Percentiles rank a stretch among this genome's conserved stretches.
Conservation (phyloP, 345 rosid genomes). For the Syzygium aqueum region DNA sequence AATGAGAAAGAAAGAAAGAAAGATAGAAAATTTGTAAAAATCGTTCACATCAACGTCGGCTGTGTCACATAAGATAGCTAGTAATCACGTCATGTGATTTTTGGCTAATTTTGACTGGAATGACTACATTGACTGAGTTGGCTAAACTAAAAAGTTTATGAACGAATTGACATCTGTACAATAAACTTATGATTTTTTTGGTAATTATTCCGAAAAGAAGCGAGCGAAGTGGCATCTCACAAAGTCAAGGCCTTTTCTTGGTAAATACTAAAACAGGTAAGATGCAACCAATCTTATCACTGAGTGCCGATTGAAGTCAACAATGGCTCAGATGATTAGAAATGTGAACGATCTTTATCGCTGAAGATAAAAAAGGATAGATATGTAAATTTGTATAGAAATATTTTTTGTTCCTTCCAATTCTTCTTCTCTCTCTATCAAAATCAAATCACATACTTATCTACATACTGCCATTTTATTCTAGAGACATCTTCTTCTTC, state of each 20-base stretch:
- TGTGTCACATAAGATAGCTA: rapidly evolving
- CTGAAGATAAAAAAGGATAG: too few relatives aligned
- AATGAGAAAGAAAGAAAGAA: rapidly evolving
- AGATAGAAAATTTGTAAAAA: background rate
- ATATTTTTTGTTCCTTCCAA: background rate
- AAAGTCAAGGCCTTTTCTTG: background rate
- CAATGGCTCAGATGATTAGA: background rate
- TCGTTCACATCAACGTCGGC: rapidly evolving
- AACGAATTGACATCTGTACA: background rate
- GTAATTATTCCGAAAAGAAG: background rate
- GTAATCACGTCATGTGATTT: rapidly evolving
- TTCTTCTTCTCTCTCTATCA: background rate
- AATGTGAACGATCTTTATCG: too few relatives aligned
- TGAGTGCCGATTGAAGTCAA: background rate
- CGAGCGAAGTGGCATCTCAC: background rate
- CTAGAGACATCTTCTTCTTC: background rate
- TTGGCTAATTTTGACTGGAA: background rate
- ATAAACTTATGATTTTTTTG: background rate
- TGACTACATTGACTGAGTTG: background rate
- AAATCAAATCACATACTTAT: background rate
- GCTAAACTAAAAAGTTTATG: too few relatives aligned
- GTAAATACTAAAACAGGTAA: background rate
- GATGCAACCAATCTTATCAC: background rate
- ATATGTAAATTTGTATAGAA: too few relatives aligned
- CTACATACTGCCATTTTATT: background rate